phyloP scores from a whole-genome alignment of 371 early-diverging fungal genomes.

The Apophysomyces trapeziformis region DNA sequence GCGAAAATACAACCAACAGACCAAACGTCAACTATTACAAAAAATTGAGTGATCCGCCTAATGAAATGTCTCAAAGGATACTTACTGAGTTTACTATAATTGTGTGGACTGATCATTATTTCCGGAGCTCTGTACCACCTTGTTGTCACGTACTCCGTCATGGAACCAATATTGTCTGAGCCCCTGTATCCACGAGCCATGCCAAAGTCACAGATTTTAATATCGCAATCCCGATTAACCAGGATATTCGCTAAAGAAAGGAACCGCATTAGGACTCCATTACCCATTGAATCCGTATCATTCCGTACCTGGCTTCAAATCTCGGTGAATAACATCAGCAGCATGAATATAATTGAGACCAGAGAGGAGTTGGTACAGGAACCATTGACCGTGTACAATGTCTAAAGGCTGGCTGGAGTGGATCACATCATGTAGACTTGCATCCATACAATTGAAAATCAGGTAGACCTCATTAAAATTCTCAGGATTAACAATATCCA shows the following conservation, averaged over 20 bases:
- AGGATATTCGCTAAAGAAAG: constrained; percentile 66
- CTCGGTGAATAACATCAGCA: constrained; percentile 83
- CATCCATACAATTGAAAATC: constrained; percentile 85
- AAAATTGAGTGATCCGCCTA: neutral
- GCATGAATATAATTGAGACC: constrained; percentile 90
- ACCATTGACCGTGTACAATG: constrained; percentile 86
- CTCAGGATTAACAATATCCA: constrained; percentile 60
- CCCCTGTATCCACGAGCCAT: constrained; percentile 71
- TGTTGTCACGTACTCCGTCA: constrained; percentile 87
- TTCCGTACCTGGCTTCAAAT: constrained; percentile 73
- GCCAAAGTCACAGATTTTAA: constrained; percentile 82
- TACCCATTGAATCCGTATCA: neutral
- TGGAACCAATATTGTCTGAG: constrained; percentile 60
- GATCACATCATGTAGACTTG: constrained; percentile 89
- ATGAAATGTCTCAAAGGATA: neutral
- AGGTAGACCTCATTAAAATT: constrained; percentile 72
- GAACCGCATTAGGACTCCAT: neutral
- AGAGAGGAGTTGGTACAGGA: constrained; percentile 83
- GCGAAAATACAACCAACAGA: constrained; percentile 88
- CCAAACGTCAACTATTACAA: constrained; percentile 76
- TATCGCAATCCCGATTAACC: constrained; percentile 83
- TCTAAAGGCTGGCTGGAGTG: constrained; percentile 81
- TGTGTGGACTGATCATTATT: constrained; percentile 78
- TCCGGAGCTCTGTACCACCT: constrained; percentile 96
- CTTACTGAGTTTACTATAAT: constrained; percentile 78